Evolutionary conservation across 2,329 filamentous ascomycete species (phyloP).

Genomic region (Teratosphaeria nubilosa): DNA sequence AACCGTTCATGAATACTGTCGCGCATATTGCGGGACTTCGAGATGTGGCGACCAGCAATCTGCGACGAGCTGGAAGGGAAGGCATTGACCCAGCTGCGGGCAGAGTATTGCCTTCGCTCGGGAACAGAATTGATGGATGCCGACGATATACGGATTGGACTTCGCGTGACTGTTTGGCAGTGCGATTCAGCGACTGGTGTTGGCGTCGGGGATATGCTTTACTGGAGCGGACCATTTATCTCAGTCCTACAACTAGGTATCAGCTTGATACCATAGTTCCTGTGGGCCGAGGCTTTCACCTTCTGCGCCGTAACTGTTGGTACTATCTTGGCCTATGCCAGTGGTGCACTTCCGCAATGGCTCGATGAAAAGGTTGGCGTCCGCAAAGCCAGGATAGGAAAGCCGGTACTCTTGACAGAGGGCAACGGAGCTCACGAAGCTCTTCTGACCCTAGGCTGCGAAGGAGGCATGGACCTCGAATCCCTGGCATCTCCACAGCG

Average conservation of each 20-base stretch:
- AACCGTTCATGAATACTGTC: constrained; percentile 3
- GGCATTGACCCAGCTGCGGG: neutral
- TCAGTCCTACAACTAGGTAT: constrained; percentile 1
- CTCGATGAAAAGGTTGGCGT: constrained; percentile 35
- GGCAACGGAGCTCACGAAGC: constrained; percentile 35
- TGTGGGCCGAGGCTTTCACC: constrained; percentile 25
- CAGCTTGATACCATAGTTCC: neutral
- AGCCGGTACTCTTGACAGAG: constrained; percentile 28
- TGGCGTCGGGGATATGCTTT: neutral
- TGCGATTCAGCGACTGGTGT: neutral
- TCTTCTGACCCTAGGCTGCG: constrained; percentile 29
- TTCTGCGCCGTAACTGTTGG: constrained; percentile 32
- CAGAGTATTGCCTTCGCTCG: neutral
- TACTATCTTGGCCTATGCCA: constrained; percentile 27
- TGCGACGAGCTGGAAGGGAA: neutral
- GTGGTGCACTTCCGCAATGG: constrained; percentile 34
- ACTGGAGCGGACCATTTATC: neutral
- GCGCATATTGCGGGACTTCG: constrained; percentile 3
- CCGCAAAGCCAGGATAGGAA: constrained; percentile 17
- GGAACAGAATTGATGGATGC: neutral
- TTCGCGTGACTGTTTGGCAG: constrained; percentile 2
- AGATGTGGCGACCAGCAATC: neutral
- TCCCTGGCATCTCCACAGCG: constrained; percentile 27
- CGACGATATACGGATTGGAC: constrained; percentile 10
- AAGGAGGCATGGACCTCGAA: constrained; percentile 32